Conservation (phyloP, 345 rosid species). For the Eucalyptus dawsonii region DNA sequence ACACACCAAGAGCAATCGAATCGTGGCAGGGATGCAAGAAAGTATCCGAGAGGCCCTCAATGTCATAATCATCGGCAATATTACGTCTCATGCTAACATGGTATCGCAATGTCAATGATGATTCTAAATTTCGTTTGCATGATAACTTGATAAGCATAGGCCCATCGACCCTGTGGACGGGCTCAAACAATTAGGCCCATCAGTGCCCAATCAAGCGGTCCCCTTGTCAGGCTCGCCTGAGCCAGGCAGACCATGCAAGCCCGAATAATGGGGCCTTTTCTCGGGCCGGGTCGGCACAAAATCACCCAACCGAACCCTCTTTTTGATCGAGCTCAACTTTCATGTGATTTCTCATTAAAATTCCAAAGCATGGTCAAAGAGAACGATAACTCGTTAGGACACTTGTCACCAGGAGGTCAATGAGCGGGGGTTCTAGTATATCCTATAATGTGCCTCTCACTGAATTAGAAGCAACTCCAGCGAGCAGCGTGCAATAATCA, state of each 20-base stretch:
- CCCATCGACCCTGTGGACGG: neutral
- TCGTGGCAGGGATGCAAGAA: neutral
- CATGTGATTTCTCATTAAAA: neutral
- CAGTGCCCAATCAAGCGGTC: neutral
- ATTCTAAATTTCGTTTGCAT: too few relatives aligned
- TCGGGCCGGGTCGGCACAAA: too few relatives aligned
- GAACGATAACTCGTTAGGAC: neutral
- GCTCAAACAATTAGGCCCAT: neutral
- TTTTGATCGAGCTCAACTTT: neutral
- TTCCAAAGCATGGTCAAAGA: neutral
- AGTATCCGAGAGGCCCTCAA: neutral
- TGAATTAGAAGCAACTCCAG: neutral
- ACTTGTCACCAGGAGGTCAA: neutral
- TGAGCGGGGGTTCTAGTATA: neutral
- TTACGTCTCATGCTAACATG: neutral
- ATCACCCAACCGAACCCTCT: neutral
- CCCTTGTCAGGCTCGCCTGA: neutral
- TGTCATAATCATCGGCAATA: neutral
- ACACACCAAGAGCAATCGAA: neutral
- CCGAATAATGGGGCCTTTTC: neutral
- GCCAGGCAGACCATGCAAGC: accelerated
- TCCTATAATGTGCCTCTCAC: neutral
- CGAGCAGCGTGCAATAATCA: neutral
- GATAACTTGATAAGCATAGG: neutral
- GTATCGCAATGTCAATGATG: accelerated